A percentile compares a stretch with the other conserved stretches of the same genome.
These are phyloP conservation scores for Naganishia friedmannii DNA, from an alignment of 768 basidiomycete species.

Conservation along the genomic window DNA sequence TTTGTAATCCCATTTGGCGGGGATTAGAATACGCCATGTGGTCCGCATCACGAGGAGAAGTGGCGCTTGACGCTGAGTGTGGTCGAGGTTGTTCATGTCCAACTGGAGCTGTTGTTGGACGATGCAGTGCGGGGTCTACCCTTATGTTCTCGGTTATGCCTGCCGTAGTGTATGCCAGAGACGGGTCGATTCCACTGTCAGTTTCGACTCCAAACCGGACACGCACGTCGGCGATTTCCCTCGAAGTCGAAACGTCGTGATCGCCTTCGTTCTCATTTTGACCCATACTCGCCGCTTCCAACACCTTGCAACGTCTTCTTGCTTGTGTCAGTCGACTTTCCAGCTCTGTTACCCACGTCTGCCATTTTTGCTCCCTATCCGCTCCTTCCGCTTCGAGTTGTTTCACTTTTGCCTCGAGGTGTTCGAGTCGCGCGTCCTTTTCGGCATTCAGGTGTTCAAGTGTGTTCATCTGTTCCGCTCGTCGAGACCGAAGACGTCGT, in stretches of 20 bases:
- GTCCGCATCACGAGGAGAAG: neutral
- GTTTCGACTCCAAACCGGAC: slow-evolving; percentile 2
- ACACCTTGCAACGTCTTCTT: neutral
- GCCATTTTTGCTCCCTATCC: slow-evolving; percentile 3
- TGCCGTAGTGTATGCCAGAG: neutral
- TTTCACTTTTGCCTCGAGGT: slow-evolving; percentile 16
- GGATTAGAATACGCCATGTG: neutral
- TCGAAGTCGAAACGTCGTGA: neutral
- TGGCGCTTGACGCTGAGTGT: neutral
- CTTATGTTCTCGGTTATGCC: neutral
- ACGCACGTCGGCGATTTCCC: slow-evolving; percentile 15
- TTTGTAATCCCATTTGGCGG: neutral
- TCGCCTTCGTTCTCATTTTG: neutral
- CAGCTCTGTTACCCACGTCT: slow-evolving; percentile 5
- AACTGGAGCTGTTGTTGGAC: too few relatives aligned
- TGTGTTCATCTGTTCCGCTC: slow-evolving; percentile 14
- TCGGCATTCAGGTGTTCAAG: slow-evolving; percentile 9
- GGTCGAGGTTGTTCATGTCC: neutral
- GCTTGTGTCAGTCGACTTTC: slow-evolving; percentile 15
- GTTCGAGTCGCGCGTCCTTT: slow-evolving; percentile 16
- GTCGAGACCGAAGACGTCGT: slow-evolving; percentile 20
- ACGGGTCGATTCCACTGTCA: neutral
- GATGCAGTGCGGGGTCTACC: neutral
- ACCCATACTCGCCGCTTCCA: slow-evolving; percentile 6
- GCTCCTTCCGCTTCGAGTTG: slow-evolving; percentile 5